phyloP scores from a whole-genome alignment of 2,329 filamentous ascomycete genomes.

The Ilyonectria mors-panacis region DNA sequence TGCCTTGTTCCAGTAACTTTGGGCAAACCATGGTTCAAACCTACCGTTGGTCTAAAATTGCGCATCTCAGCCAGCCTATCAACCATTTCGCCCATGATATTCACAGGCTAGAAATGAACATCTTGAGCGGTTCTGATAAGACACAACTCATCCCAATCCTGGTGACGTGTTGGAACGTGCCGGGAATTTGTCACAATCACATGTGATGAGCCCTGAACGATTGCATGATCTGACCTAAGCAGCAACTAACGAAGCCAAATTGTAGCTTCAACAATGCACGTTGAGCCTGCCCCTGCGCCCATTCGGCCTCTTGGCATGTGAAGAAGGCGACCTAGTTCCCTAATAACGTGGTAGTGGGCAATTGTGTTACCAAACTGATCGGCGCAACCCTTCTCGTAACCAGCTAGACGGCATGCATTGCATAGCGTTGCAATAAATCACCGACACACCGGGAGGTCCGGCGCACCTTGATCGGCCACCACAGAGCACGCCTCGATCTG shows the following conservation, averaged over 20 bases:
- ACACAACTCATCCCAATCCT: background rate
- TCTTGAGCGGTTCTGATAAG: slow-evolving; percentile 1
- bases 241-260: slow-evolving; percentile 22
- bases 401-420: background rate
- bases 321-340: slow-evolving; percentile 16
- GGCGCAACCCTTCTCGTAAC: background rate
- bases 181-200: slow-evolving; percentile 9
- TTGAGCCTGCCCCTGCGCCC: slow-evolving; percentile 6
- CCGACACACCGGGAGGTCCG: slow-evolving; percentile 1
- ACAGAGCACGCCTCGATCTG: slow-evolving; percentile 27
- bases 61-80: background rate
- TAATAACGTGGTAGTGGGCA: background rate
- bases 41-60: background rate
- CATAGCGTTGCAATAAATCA: slow-evolving; percentile 8
- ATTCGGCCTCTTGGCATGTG: slow-evolving; percentile 34
- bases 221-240: slow-evolving; percentile 12
- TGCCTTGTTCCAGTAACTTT: background rate
- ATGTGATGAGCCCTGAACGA: background rate
- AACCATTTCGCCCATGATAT: background rate
- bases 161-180: background rate
- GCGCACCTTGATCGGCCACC: slow-evolving; percentile 18
- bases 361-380: background rate
- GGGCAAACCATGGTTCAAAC: slow-evolving; percentile 2
- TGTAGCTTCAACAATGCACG: slow-evolving; percentile 17
- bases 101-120: background rate